A percentile compares a stretch with the other conserved stretches of the same genome.
These are phyloP conservation scores for Vinca major DNA, from an alignment of 305 asterid genomes.

Conservation along the genomic window DNA sequence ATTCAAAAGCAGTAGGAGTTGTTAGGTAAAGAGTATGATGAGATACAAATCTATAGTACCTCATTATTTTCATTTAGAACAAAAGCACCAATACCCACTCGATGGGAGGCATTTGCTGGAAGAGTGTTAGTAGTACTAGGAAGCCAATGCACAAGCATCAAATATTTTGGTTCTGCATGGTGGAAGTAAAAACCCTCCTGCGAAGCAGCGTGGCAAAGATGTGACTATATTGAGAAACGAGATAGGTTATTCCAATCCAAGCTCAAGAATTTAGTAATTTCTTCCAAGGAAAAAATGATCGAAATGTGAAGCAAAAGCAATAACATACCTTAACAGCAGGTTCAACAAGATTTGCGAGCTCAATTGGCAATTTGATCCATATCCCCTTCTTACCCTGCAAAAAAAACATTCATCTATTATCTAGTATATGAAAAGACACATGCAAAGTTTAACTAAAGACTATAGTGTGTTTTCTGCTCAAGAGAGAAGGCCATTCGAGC, in stretches of 20 bases:
- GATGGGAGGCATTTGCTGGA: constrained; percentile 81
- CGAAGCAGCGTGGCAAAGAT: constrained; percentile 18
- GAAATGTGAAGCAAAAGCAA: not conserved
- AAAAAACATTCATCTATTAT: constrained; percentile 16
- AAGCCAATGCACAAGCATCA: constrained; percentile 94
- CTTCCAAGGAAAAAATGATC: constrained; percentile 7
- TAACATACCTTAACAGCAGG: constrained; percentile 65
- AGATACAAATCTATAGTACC: constrained; percentile 26
- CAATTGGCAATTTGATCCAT: constrained; percentile 87
- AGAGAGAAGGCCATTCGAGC: not conserved
- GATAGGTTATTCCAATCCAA: not conserved
- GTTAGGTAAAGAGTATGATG: not conserved
- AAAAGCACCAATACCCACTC: constrained; percentile 90
- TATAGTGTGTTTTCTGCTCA: not conserved
- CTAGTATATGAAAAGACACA: constrained; percentile 8
- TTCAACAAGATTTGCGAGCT: constrained; percentile 71
- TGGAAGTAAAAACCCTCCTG: constrained; percentile 94
- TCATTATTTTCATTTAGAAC: constrained; percentile 66
- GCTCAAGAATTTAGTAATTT: not conserved
- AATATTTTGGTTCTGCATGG: constrained; percentile 81
- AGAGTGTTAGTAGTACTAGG: constrained; percentile 48
- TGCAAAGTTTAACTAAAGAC: not conserved
- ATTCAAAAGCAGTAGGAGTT: not conserved
- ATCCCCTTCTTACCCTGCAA: constrained; percentile 85
- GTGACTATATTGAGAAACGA: constrained; percentile 6